phyloP scores from a whole-genome alignment of 2,329 filamentous ascomycete species.

The Drechslera avenae region DNA sequence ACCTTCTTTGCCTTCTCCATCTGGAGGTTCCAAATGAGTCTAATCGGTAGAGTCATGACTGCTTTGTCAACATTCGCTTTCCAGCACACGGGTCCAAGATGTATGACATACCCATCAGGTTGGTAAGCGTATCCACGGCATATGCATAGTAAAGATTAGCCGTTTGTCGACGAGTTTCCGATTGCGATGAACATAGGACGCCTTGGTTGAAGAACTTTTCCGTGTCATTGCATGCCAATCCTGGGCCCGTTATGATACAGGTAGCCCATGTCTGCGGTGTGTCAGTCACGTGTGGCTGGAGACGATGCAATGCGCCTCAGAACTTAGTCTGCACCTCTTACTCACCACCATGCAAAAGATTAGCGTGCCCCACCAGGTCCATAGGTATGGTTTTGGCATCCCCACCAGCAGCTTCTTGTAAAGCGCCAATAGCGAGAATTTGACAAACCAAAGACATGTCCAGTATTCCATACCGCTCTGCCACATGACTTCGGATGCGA shows the following conservation, averaged over 20 bases:
- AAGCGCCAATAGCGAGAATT: slow-evolving; percentile 49
- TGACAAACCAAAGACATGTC: slow-evolving; percentile 50
- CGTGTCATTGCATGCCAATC: slow-evolving; percentile 42
- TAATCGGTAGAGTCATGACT: slow-evolving; percentile 49
- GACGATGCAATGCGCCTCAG: neutral
- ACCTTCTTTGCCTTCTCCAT: slow-evolving; percentile 44
- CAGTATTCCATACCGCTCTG: slow-evolving; percentile 48
- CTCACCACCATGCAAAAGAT: slow-evolving; percentile 44
- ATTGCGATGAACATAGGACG: slow-evolving; percentile 30
- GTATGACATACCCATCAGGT: slow-evolving; percentile 40
- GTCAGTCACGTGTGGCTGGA: slow-evolving; percentile 1
- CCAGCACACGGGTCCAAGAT: neutral
- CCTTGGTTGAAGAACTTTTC: slow-evolving; percentile 33
- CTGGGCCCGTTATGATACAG: slow-evolving; percentile 44
- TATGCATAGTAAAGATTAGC: slow-evolving; percentile 46
- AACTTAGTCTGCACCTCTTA: neutral
- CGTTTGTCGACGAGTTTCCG: slow-evolving; percentile 39
- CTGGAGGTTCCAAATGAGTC: slow-evolving; percentile 46
- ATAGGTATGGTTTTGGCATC: slow-evolving; percentile 35
- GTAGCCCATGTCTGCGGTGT: slow-evolving; percentile 42
- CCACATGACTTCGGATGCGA: slow-evolving; percentile 48
- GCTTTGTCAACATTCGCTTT: neutral
- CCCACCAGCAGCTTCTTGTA: slow-evolving; percentile 48
- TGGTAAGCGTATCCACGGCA: slow-evolving; percentile 44
- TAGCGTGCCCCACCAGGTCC: slow-evolving; percentile 47